phyloP scores from a whole-genome alignment of 2,329 filamentous ascomycete genomes.

The Grosmannia huntii region DNA sequence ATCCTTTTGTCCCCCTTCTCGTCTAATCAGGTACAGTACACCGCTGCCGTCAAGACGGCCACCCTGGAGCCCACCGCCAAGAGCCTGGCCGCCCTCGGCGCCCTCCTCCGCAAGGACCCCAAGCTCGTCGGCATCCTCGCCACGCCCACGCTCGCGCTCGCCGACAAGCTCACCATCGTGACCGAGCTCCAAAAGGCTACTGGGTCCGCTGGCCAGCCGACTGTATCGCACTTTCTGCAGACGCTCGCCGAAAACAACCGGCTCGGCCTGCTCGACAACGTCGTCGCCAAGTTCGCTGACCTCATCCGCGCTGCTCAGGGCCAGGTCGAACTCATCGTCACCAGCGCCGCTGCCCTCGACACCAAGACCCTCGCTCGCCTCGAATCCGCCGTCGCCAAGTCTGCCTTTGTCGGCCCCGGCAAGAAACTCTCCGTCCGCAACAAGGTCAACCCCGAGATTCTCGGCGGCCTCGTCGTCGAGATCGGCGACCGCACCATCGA shows the following conservation, averaged over 20 bases:
- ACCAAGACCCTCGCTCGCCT: slow-evolving; percentile 73
- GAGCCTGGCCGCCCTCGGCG: slow-evolving; percentile 58
- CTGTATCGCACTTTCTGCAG: slow-evolving; percentile 85
- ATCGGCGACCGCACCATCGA: slow-evolving; percentile 97
- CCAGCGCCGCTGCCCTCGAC: slow-evolving; percentile 80
- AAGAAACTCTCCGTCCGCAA: slow-evolving; percentile 96
- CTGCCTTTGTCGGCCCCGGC: slow-evolving; percentile 72
- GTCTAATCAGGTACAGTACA: slow-evolving; percentile 61
- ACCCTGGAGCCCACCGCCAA: slow-evolving; percentile 75
- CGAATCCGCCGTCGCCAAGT: slow-evolving; percentile 81
- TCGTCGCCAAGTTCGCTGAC: slow-evolving; percentile 75
- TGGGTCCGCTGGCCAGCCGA: slow-evolving; percentile 55
- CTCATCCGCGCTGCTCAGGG: slow-evolving; percentile 82
- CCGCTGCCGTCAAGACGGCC: slow-evolving; percentile 79
- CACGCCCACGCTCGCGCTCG: slow-evolving; percentile 63
- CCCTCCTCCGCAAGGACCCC: slow-evolving; percentile 65
- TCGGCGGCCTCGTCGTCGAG: slow-evolving; percentile 89
- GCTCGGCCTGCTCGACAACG: slow-evolving; percentile 65
- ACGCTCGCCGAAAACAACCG: slow-evolving; percentile 96
- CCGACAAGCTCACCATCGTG: slow-evolving; percentile 79
- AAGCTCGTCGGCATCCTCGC: slow-evolving; percentile 67
- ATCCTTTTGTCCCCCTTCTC: neutral
- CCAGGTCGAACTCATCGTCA: slow-evolving; percentile 88
- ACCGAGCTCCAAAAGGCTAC: slow-evolving; percentile 78
- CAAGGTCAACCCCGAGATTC: slow-evolving; percentile 88